A percentile compares a stretch with the other conserved stretches of the same genome.
Conservation (phyloP, 2,329 filamentous ascomycete genomes). For the Pseudogymnoascus sp. region DNA sequence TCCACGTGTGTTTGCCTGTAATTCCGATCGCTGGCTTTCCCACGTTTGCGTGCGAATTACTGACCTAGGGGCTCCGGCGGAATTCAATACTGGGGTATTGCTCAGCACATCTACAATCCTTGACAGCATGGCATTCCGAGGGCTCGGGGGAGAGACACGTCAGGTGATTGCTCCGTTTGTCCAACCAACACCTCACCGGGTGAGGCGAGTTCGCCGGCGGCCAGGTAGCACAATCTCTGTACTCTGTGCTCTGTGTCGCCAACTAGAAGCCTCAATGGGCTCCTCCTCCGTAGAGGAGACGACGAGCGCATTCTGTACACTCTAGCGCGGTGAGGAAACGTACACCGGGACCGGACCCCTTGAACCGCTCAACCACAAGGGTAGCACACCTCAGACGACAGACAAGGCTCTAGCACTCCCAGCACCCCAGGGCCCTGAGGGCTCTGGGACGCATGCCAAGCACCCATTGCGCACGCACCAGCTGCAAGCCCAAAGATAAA, state of each 20-base stretch:
- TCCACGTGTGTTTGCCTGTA: not conserved
- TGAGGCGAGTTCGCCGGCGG: not conserved
- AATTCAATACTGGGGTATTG: not conserved
- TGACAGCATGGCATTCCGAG: not conserved
- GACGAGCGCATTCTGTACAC: not conserved
- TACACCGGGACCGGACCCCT: not conserved
- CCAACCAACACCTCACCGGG: not conserved
- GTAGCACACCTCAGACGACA: not conserved
- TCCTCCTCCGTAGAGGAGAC: not conserved
- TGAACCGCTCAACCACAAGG: not conserved
- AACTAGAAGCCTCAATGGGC: not conserved
- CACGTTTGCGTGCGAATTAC: not conserved
- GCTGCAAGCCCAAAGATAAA: not conserved
- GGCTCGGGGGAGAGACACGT: not conserved
- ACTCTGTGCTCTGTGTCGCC: not conserved
- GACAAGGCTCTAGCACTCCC: not conserved
- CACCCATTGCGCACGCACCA: not conserved
- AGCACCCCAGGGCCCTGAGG: not conserved
- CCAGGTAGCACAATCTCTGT: not conserved
- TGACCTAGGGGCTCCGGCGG: constrained; percentile 11
- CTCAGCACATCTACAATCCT: not conserved
- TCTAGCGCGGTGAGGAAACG: not conserved
- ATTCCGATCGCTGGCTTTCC: constrained; percentile 13
- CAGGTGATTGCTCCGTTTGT: not conserved
- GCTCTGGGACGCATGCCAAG: not conserved